Evolutionary conservation across 345 rosid species (phyloP).

Genomic region (thale cress (Arabidopsis thaliana)): TAIR10.1 NC_003071.7:6759001-6759500

Average conservation of each 20-base stretch:
- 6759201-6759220: slow-evolving; percentile 47
- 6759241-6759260: slow-evolving; percentile 31
- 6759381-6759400: slow-evolving; percentile 41
- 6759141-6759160: slow-evolving; percentile 50
- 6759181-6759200: slow-evolving; percentile 48
- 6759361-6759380: slow-evolving; percentile 39
- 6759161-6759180: slow-evolving; percentile 54
- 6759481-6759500: slow-evolving; percentile 69
- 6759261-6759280: slow-evolving; percentile 49
- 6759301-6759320: slow-evolving; percentile 38
- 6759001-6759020: slow-evolving; percentile 44
- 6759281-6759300: slow-evolving; percentile 36
- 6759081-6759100: slow-evolving; percentile 39
- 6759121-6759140: slow-evolving; percentile 44
- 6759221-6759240: slow-evolving; percentile 44
- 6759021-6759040: slow-evolving; percentile 53
- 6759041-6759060: slow-evolving; percentile 49
- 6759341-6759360: slow-evolving; percentile 33
- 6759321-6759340: slow-evolving; percentile 48
- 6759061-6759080: slow-evolving; percentile 54
- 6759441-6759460: slow-evolving; percentile 18
- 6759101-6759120: slow-evolving; percentile 24
- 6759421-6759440: slow-evolving; percentile 41
- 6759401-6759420: slow-evolving; percentile 41
- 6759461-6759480: slow-evolving; percentile 58